phyloP scores from a whole-genome alignment of 441 rosid species.

The Adansonia gregorii region DNA sequence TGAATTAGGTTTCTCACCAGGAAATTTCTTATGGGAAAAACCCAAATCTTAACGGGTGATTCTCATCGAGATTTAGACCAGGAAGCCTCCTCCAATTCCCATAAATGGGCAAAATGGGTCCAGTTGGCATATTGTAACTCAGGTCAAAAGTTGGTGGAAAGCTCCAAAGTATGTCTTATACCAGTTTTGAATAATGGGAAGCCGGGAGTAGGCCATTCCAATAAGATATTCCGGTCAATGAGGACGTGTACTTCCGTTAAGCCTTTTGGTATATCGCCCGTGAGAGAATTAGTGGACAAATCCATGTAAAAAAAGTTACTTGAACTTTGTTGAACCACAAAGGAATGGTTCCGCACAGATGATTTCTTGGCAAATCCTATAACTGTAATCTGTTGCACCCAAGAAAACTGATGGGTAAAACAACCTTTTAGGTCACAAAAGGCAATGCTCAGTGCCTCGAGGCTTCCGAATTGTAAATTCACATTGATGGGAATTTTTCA shows the following conservation, averaged over 20 bases:
- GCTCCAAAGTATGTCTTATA: conserved; percentile 12
- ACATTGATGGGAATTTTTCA: neutral
- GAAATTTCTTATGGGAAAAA: conserved; percentile 15
- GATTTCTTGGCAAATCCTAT: conserved; percentile 20
- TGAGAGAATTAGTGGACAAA: conserved; percentile 28
- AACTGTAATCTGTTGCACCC: conserved; percentile 8
- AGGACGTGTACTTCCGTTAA: conserved; percentile 10
- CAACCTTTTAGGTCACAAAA: conserved; percentile 5
- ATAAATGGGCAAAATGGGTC: conserved; percentile 10
- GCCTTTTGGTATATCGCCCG: conserved; percentile 24
- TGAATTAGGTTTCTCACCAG: conserved; percentile 20
- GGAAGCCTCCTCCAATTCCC: conserved; percentile 24
- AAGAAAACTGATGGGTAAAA: neutral
- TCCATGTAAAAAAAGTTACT: conserved; percentile 16
- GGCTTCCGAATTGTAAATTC: conserved; percentile 10
- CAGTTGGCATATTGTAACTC: conserved; percentile 6
- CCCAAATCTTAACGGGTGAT: conserved; percentile 8
- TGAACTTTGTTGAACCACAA: conserved; percentile 4
- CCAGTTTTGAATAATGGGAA: conserved; percentile 23
- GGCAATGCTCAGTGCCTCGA: conserved; percentile 15
- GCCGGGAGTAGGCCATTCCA: neutral
- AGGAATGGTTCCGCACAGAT: neutral
- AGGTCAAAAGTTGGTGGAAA: conserved; percentile 20
- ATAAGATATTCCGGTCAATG: conserved; percentile 3
- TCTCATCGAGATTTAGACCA: conserved; percentile 2